Conservation (phyloP, 768 basidiomycete genomes). For the Dendrothele bispora region DNA sequence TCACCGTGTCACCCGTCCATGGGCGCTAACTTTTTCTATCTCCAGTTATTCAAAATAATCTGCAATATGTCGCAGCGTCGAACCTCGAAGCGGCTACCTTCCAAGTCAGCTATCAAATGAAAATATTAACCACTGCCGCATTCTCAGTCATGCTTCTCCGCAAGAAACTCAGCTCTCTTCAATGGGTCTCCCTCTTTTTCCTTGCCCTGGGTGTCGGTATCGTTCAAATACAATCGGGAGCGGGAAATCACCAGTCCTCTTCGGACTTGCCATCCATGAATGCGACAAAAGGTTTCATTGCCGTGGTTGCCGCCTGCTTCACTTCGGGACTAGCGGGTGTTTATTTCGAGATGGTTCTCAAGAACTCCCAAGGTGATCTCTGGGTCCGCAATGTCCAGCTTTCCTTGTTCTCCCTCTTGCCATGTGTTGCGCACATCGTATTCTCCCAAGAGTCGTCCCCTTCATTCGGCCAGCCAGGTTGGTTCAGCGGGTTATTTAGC, state of each 20-base stretch:
- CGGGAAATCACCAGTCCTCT: slow-evolving; percentile 24
- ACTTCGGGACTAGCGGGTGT: slow-evolving; percentile 96
- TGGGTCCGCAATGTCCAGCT: slow-evolving; percentile 98
- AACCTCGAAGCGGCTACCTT: slow-evolving; percentile 96
- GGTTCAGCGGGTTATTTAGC: slow-evolving; percentile 60
- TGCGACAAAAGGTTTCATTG: slow-evolving; percentile 82
- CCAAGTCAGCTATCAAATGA: slow-evolving; percentile 97
- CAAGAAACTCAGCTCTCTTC: slow-evolving; percentile 66
- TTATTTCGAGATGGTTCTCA: slow-evolving; percentile 98
- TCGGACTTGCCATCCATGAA: slow-evolving; percentile 62
- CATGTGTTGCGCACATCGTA: slow-evolving; percentile 79
- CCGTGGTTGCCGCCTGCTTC: slow-evolving; percentile 88
- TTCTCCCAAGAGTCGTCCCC: slow-evolving; percentile 44
- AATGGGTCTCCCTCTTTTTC: slow-evolving; percentile 85
- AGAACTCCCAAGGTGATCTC: slow-evolving; percentile 83
- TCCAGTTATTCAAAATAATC: slow-evolving; percentile 87
- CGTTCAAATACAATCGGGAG: slow-evolving; percentile 76
- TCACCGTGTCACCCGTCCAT: no score
- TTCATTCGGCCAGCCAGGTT: slow-evolving; percentile 23
- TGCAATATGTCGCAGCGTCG: slow-evolving; percentile 92
- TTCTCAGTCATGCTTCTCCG: slow-evolving; percentile 84
- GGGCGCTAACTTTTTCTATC: slow-evolving; percentile 7
- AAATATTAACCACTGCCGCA: slow-evolving; percentile 90
- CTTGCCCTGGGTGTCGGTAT: slow-evolving; percentile 88
- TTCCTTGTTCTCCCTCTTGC: slow-evolving; percentile 89